These are phyloP conservation scores for Rosellinia necatrix DNA, from an alignment of 2,329 filamentous ascomycete species.

Conservation along the genomic window DNA sequence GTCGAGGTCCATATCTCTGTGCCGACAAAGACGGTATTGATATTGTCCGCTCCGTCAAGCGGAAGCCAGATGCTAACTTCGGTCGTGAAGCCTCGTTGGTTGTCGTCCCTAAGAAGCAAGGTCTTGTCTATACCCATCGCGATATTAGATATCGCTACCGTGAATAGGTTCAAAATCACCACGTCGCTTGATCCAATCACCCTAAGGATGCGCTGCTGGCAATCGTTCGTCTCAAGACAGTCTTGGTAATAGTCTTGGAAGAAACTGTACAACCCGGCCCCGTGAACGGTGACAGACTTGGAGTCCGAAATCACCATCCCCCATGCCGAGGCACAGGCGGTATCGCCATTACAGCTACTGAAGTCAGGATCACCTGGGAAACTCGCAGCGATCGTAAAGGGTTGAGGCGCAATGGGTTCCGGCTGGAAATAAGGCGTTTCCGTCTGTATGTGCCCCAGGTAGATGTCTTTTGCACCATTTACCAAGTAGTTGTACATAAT, in stretches of 20 bases:
- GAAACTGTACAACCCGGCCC: constrained; percentile 5
- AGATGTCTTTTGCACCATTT: constrained; percentile 63
- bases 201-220: constrained; percentile 60
- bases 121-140: constrained; percentile 19
- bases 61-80: constrained; percentile 38
- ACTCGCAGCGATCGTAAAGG: background rate
- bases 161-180: constrained; percentile 24
- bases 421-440: constrained; percentile 8
- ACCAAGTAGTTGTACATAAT: constrained; percentile 65
- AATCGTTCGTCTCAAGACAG: constrained; percentile 56
- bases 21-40: constrained; percentile 32
- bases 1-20: background rate
- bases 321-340: background rate
- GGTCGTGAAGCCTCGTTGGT: constrained; percentile 31
- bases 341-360: background rate
- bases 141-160: constrained; percentile 20
- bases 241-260: constrained; percentile 54
- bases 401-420: background rate
- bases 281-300: background rate
- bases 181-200: constrained; percentile 5
- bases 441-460: constrained; percentile 68
- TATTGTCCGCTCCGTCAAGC: constrained; percentile 26
- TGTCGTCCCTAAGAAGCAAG: background rate
- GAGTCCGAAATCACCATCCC: background rate
- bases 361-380: background rate